Evolutionary conservation across 2,329 filamentous ascomycete genomes (phyloP).

Genomic region (Paracamarosporium sp.): DNA sequence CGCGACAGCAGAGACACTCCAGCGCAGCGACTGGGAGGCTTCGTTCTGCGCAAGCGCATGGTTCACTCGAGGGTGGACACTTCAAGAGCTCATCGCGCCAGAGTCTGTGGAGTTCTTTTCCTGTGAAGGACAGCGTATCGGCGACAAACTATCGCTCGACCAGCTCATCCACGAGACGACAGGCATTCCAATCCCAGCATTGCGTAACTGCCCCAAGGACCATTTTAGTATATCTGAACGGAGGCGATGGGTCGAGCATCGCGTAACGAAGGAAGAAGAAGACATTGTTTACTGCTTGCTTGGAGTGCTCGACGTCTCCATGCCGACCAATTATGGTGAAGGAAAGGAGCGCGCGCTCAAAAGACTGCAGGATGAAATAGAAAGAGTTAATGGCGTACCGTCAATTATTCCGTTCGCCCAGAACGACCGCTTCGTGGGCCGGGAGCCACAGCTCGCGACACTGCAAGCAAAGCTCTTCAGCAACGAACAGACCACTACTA

Average conservation of each 20-base stretch:
- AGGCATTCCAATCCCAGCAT: conserved; percentile 15
- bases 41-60: conserved; percentile 15
- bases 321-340: background rate
- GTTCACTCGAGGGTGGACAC: too few species aligned
- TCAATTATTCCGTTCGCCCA: conserved; percentile 33
- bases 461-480: conserved; percentile 29
- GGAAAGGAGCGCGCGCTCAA: background rate
- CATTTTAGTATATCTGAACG: conserved; percentile 25
- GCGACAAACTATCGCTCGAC: conserved; percentile 16
- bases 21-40: conserved; percentile 14
- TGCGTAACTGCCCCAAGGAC: conserved; percentile 19
- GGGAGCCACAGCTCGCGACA: conserved; percentile 27
- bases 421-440: conserved; percentile 35
- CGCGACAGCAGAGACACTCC: too few species aligned
- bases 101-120: conserved; percentile 19
- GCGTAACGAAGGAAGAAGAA: conserved; percentile 30
- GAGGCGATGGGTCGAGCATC: conserved; percentile 22
- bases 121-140: conserved; percentile 11
- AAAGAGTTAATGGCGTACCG: conserved; percentile 10
- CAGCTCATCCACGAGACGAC: conserved; percentile 20
- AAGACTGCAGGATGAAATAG: conserved; percentile 5
- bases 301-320: conserved; percentile 28
- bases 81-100: too few species aligned
- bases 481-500: background rate
- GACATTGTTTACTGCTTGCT: conserved; percentile 29